Conservation (phyloP, 1,284 basidiomycete species). For the Phlebopus sp. region DNA sequence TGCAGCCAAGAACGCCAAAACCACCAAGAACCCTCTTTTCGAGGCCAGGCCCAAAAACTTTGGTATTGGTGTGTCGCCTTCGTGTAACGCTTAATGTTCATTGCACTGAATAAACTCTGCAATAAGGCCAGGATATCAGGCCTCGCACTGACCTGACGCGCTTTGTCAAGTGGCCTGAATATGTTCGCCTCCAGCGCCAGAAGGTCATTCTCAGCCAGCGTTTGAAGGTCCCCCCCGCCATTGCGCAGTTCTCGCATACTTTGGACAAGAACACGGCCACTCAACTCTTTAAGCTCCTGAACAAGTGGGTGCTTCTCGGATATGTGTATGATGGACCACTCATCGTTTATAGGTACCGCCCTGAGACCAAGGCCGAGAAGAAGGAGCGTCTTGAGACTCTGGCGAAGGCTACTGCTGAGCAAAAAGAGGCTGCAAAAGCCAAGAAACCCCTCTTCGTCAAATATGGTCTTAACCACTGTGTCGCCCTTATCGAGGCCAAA, state of each 20-base stretch:
- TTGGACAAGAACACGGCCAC: conserved; percentile 99
- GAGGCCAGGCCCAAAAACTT: conserved; percentile 91
- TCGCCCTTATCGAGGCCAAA: conserved; percentile 95
- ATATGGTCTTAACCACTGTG: conserved; percentile 96
- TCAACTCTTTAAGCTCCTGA: conserved; percentile 95
- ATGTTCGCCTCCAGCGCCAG: conserved; percentile 97
- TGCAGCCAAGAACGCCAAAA: conserved; percentile 71
- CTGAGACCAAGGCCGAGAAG: conserved; percentile 97
- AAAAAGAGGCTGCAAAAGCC: conserved; percentile 75
- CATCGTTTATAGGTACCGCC: conserved; percentile 56
- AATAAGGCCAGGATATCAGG: conserved; percentile 88
- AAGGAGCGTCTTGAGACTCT: conserved; percentile 84
- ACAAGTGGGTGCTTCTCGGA: conserved; percentile 66
- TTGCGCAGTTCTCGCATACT: conserved; percentile 97
- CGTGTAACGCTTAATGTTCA: not conserved
- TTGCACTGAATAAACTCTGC: not conserved
- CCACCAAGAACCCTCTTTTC: conserved; percentile 94
- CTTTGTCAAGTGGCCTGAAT: conserved; percentile 99
- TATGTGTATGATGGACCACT: not conserved
- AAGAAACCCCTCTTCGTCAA: conserved; percentile 97
- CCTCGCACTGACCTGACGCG: conserved; percentile 91
- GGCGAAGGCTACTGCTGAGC: conserved; percentile 76
- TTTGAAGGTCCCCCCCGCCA: conserved; percentile 97
- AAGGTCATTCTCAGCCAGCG: conserved; percentile 99
- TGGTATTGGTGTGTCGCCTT: conserved; percentile 76